These are phyloP conservation scores for Hansfordia pulvinata DNA, from an alignment of 2,329 filamentous ascomycete genomes.

Conservation along the genomic window DNA sequence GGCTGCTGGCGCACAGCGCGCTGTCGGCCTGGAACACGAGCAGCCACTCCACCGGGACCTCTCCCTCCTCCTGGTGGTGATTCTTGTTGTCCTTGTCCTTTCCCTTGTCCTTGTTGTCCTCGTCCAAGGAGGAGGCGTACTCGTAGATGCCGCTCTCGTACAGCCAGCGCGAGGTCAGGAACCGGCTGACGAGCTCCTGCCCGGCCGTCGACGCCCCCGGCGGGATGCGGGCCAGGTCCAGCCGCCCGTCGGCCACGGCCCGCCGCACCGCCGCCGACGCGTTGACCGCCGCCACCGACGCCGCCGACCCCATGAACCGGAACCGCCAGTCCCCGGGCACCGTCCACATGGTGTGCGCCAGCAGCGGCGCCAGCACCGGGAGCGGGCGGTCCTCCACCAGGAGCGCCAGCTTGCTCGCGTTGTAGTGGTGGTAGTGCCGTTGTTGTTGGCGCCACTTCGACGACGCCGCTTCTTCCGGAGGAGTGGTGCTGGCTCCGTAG, in stretches of 20 bases:
- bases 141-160: constrained; percentile 32
- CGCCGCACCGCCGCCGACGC: constrained; percentile 28
- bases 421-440: constrained; percentile 14
- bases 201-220: constrained; percentile 33
- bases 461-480: too few relatives aligned
- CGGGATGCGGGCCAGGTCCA: constrained; percentile 37
- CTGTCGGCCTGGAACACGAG: constrained; percentile 41
- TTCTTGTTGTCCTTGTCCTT: too few relatives aligned
- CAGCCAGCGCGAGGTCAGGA: constrained; percentile 36
- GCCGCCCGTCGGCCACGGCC: constrained; percentile 27
- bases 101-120: too few relatives aligned
- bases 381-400: constrained; percentile 38
- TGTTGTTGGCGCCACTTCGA: neutral
- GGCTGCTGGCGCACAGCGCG: constrained; percentile 39
- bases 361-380: constrained; percentile 34
- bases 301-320: constrained; percentile 37
- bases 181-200: constrained; percentile 37
- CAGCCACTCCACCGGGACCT: constrained; percentile 39
- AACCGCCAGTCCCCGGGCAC: constrained; percentile 44
- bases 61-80: too few relatives aligned
- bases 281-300: constrained; percentile 30
- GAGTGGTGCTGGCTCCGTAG: too few relatives aligned
- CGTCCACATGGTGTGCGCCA: constrained; percentile 42
- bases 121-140: too few relatives aligned
- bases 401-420: constrained; percentile 38